These are phyloP conservation scores for Phytopythium mirpurense DNA, from an alignment of 352 stramenopile genomes.

Conservation along the genomic window DNA sequence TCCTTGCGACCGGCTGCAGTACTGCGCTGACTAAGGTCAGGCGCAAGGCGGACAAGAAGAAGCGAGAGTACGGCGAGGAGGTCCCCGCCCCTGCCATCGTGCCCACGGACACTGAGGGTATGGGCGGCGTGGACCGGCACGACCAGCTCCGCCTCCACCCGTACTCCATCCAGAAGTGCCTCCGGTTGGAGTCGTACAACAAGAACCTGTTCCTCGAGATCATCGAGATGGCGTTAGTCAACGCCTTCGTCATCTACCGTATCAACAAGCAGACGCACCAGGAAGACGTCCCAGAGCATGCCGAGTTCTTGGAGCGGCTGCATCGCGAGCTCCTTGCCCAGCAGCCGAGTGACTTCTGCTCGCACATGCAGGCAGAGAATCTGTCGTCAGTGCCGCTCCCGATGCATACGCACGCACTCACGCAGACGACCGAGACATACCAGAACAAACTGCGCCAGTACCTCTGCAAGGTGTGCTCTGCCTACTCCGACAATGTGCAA, in stretches of 20 bases:
- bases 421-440: constrained; percentile 9
- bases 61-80: not conserved
- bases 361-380: constrained; percentile 10
- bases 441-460: constrained; percentile 13
- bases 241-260: constrained; percentile 16
- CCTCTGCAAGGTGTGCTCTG: constrained; percentile 17
- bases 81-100: constrained; percentile 3
- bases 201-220: constrained; percentile 20
- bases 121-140: constrained; percentile 13
- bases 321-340: constrained; percentile 12
- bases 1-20: constrained; percentile 12
- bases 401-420: constrained; percentile 1
- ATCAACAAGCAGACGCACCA: constrained; percentile 6
- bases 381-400: constrained; percentile 3
- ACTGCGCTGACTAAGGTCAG: constrained; percentile 3
- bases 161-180: constrained; percentile 13
- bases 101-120: constrained; percentile 4
- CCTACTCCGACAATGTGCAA: constrained; percentile 14
- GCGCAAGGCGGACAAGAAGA: not conserved
- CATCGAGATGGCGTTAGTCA: constrained; percentile 19
- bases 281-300: constrained; percentile 7
- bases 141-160: constrained; percentile 13
- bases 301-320: constrained; percentile 8
- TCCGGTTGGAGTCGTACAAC: constrained; percentile 15
- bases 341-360: constrained; percentile 6